Conservation (phyloP, 805 yeast genomes). For the Priceomyces haplophilus region DNA sequence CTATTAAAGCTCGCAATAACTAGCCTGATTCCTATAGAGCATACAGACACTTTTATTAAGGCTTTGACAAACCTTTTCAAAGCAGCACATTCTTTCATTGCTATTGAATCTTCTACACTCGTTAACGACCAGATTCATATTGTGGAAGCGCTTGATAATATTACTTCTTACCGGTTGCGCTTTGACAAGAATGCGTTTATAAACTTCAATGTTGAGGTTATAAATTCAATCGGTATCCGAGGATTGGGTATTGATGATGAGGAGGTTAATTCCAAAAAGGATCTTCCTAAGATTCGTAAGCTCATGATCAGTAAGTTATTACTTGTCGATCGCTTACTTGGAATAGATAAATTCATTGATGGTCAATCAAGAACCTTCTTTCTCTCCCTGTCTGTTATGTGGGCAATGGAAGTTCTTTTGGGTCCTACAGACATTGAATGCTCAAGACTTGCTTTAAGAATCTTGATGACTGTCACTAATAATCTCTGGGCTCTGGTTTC, state of each 20-base stretch:
- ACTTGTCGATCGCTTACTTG: slow-evolving; percentile 54
- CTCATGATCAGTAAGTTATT: slow-evolving; percentile 57
- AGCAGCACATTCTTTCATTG: slow-evolving; percentile 44
- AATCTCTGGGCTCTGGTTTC: slow-evolving; percentile 33
- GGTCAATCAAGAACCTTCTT: slow-evolving; percentile 34
- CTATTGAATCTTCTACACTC: slow-evolving; percentile 44
- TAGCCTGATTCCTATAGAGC: slow-evolving; percentile 18
- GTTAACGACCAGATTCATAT: slow-evolving; percentile 62
- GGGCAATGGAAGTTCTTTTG: slow-evolving; percentile 58
- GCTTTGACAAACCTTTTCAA: slow-evolving; percentile 34
- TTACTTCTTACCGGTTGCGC: slow-evolving; percentile 42
- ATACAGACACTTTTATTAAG: slow-evolving; percentile 26
- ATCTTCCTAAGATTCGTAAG: slow-evolving; percentile 47
- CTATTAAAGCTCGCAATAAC: slow-evolving; percentile 41
- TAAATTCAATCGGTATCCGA: slow-evolving; percentile 54
- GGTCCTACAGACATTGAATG: slow-evolving; percentile 56
- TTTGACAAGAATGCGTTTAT: slow-evolving; percentile 40
- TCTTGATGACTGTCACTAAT: slow-evolving; percentile 50
- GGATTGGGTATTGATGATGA: slow-evolving; percentile 50
- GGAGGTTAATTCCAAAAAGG: slow-evolving; percentile 13
- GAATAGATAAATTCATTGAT: slow-evolving; percentile 32
- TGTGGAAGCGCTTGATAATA: slow-evolving; percentile 57
- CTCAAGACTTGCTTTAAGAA: slow-evolving; percentile 59
- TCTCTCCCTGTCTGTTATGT: slow-evolving; percentile 45
- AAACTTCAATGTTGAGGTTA: slow-evolving; percentile 41